phyloP scores from a whole-genome alignment of 192 early-diverging fungal genomes.

The Mortierella claussenii region DNA sequence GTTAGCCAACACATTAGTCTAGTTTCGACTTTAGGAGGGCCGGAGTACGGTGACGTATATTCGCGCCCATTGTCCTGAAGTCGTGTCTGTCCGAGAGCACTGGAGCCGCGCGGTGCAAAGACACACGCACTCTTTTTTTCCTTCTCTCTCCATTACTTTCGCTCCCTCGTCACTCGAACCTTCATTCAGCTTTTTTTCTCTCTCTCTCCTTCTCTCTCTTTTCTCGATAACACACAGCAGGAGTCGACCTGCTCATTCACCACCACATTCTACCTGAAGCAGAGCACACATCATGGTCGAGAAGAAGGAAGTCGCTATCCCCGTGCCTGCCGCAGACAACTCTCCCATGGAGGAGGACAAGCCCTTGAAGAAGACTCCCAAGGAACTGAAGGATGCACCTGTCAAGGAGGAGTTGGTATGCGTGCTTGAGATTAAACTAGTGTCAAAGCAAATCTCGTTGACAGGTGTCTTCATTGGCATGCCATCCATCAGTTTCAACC shows the following conservation, averaged over 20 bases:
- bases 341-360: conserved; percentile 55
- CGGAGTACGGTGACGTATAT: too few relatives aligned
- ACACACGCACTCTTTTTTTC: not conserved
- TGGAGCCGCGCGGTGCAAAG: too few relatives aligned
- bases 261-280: not conserved
- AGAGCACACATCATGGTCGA: conserved; percentile 36
- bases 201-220: not conserved
- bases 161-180: too few relatives aligned
- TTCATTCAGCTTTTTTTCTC: not conserved
- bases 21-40: too few relatives aligned
- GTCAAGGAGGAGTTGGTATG: conserved; percentile 53
- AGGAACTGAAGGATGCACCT: conserved; percentile 52
- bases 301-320: conserved; percentile 42
- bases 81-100: too few relatives aligned
- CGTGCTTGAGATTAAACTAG: too few relatives aligned
- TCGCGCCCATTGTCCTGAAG: too few relatives aligned
- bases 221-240: not conserved
- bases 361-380: conserved; percentile 54
- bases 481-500: too few relatives aligned
- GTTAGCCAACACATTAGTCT: too few relatives aligned
- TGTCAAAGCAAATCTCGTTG: too few relatives aligned
- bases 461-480: too few relatives aligned
- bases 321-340: conserved; percentile 52
- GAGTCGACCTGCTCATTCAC: not conserved
- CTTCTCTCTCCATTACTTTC: conserved; percentile 4